Base-by-base conservation (phyloP, 306 rosid species). In the Oxytropis ochrocephala region DNA sequence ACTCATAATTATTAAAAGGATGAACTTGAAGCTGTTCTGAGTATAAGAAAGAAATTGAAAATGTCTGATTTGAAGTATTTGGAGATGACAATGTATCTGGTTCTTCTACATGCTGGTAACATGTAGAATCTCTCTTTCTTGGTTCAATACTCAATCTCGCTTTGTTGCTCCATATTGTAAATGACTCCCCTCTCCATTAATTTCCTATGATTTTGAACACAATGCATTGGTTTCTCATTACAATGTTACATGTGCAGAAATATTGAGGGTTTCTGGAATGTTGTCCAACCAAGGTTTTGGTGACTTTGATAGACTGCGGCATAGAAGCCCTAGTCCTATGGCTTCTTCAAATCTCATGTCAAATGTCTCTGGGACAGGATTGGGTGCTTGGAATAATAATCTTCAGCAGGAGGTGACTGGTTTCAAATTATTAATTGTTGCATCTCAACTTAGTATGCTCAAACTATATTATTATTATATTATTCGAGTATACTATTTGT, bases 291-390 rank as follows among this genome's bases (percentile, higher is more conserved):
- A 88, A 84, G 92, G 96, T 81, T 88, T 91, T 74, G 87, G 99
- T 3, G 99, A 94, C 85, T 91, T 94, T 36, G 99, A 94, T 68
- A 87, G 99, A 76, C 83, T 91, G 67, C 89, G 96, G 80, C 96
- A 94, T 75, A 85, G 99, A 87, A 94, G 99, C 78, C 97, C 99
- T 47, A 94, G 99, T 81, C 99, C 99, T 30, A 94, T 94, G 99
- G 88, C 97, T 77, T 94, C 98, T 82, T 86, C 97, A 72, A 88
- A 79, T 55, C 88, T 88, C 70, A 87, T 90, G 59, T 84, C 99
- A 58, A 94, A 85, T 85, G 96, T 91, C 56, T 73, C 81, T 14
- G 91, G 88, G 38, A 33, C 97, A 33, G 96, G 99, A 27, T 64
- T 91, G 70, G 84, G 88, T 57, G 95, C 89, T 77, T 94, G 99